Conservation (phyloP, 345 rosid genomes). For the Arabidopsis thaliana region TAIR10.1 NC_003076.8:24545001-24545500, state of each 20-base stretch:
- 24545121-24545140: conserved; percentile 56
- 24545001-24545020: conserved; percentile 56
- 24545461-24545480: conserved; percentile 57
- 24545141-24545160: conserved; percentile 53
- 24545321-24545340: conserved; percentile 72
- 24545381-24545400: conserved; percentile 9
- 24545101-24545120: conserved; percentile 35
- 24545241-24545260: conserved; percentile 71
- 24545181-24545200: neutral
- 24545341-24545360: conserved; percentile 68
- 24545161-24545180: conserved; percentile 25
- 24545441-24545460: conserved; percentile 85
- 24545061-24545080: conserved; percentile 47
- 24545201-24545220: neutral
- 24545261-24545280: conserved; percentile 52
- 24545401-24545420: conserved; percentile 26
- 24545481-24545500: conserved; percentile 63
- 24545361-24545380: neutral
- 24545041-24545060: conserved; percentile 39
- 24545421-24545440: conserved; percentile 64
- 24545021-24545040: conserved; percentile 46
- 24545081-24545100: conserved; percentile 44
- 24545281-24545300: conserved; percentile 66
- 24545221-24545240: conserved; percentile 59
- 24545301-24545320: conserved; percentile 75